These are phyloP conservation scores for Euphrasia arctica DNA, from an alignment of 305 asterid genomes.

Conservation along the genomic window DNA sequence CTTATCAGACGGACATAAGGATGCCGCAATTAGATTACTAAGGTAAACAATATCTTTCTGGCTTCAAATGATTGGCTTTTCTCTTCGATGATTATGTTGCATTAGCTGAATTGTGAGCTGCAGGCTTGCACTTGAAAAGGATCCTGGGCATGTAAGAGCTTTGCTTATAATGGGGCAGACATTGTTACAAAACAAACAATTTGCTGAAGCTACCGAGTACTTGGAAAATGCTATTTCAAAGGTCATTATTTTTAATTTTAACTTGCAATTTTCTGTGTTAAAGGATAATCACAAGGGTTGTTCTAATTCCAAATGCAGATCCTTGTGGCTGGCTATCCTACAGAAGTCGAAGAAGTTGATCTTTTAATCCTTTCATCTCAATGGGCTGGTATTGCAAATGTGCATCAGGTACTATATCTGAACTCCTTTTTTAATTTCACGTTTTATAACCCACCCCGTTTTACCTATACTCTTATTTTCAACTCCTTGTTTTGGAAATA, in stretches of 20 bases:
- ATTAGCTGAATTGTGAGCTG: slow-evolving; percentile 36
- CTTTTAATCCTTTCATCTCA: slow-evolving; percentile 73
- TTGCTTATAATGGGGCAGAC: slow-evolving; percentile 74
- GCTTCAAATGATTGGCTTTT: slow-evolving; percentile 19
- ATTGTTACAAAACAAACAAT: slow-evolving; percentile 43
- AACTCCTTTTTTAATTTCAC: slow-evolving; percentile 17
- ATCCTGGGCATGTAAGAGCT: slow-evolving; percentile 69
- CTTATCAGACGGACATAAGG: slow-evolving; percentile 51
- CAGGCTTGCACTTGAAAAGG: slow-evolving; percentile 89
- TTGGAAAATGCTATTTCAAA: slow-evolving; percentile 60
- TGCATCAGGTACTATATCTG: slow-evolving; percentile 53
- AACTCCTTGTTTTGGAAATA: neutral
- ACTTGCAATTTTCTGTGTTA: neutral
- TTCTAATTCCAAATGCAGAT: slow-evolving; percentile 45
- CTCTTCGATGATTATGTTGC: slow-evolving; percentile 28
- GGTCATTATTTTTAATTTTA: slow-evolving; percentile 36
- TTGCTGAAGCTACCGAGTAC: slow-evolving; percentile 56
- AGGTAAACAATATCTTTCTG: slow-evolving; percentile 43
- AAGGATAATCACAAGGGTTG: neutral
- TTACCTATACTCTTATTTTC: neutral
- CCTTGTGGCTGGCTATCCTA: slow-evolving; percentile 46
- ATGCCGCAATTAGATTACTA: slow-evolving; percentile 51
- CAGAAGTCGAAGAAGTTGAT: slow-evolving; percentile 61
- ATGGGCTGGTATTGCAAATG: slow-evolving; percentile 73
- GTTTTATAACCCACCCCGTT: neutral